These are phyloP conservation scores for Musa beccarii DNA, from an alignment of 176 grass and related monocot genomes.

Conservation along the genomic window DNA sequence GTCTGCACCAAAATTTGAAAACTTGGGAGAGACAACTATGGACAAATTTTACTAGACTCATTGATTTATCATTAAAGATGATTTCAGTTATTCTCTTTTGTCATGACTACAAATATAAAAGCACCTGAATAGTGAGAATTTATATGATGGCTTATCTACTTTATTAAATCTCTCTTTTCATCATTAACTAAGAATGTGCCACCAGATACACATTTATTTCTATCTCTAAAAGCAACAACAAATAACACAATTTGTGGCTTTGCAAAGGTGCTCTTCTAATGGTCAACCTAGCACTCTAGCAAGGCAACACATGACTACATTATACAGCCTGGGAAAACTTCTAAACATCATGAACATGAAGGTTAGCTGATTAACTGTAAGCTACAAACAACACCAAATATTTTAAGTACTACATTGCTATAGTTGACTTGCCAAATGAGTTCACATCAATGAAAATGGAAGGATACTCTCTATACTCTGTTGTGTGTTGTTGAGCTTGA, in stretches of 20 bases:
- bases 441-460: not conserved
- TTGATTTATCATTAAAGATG: no score
- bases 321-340: not conserved
- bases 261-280: not conserved
- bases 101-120: not conserved
- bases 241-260: not conserved
- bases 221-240: not conserved
- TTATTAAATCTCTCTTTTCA: not conserved
- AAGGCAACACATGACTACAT: not conserved
- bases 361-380: not conserved
- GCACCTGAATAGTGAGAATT: constrained; percentile 1
- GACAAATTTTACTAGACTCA: no score
- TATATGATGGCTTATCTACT: not conserved
- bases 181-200: not conserved
- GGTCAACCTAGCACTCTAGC: not conserved
- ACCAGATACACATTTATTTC: not conserved
- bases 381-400: not conserved
- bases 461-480: constrained; percentile 21
- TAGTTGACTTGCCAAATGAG: not conserved
- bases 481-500: constrained; percentile 5
- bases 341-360: not conserved
- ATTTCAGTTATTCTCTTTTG: no score
- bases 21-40: no score
- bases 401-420: not conserved
- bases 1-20: no score